Conservation (phyloP, 306 rosid species). For the Prosopis cineraria region DNA sequence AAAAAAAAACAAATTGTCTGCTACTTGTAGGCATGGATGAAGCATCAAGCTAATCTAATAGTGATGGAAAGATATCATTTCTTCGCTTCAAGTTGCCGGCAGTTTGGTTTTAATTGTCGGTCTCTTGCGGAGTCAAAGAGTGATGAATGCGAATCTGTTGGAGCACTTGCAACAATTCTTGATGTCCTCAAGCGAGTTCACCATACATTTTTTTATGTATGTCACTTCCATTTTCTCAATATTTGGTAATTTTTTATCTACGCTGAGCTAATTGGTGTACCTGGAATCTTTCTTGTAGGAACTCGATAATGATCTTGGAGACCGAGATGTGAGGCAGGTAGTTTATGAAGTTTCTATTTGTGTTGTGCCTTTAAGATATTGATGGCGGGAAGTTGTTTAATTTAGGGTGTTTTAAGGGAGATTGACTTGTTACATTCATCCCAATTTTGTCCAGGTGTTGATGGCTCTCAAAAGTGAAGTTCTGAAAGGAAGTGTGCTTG, state of each 20-base stretch:
- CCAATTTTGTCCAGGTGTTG: slow-evolving; percentile 55
- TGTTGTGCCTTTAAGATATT: slow-evolving; percentile 1
- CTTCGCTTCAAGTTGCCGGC: slow-evolving; percentile 83
- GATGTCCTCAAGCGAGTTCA: slow-evolving; percentile 74
- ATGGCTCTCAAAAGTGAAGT: slow-evolving; percentile 48
- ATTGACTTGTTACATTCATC: not conserved
- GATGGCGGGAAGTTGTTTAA: not conserved
- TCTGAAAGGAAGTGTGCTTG: slow-evolving; percentile 61
- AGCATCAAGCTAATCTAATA: slow-evolving; percentile 76
- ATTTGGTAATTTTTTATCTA: slow-evolving; percentile 9
- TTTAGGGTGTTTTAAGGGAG: slow-evolving; percentile 1
- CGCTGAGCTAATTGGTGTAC: slow-evolving; percentile 42
- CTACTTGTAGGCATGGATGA: slow-evolving; percentile 74
- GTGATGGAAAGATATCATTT: slow-evolving; percentile 94
- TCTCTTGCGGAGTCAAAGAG: slow-evolving; percentile 73
- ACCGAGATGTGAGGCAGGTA: slow-evolving; percentile 91
- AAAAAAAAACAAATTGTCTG: too few species aligned
- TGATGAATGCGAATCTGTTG: slow-evolving; percentile 82
- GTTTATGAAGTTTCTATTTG: slow-evolving; percentile 15
- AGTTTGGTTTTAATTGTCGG: slow-evolving; percentile 71
- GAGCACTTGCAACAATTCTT: slow-evolving; percentile 76
- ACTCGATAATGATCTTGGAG: slow-evolving; percentile 46
- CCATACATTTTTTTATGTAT: slow-evolving; percentile 69
- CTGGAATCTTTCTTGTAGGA: slow-evolving; percentile 57
- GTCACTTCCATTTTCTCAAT: slow-evolving; percentile 28